Evolutionary conservation across 1,284 basidiomycete genomes (phyloP), one percentile per base, ranked within the genome.

Genomic region (Trametes sp.): DNA sequence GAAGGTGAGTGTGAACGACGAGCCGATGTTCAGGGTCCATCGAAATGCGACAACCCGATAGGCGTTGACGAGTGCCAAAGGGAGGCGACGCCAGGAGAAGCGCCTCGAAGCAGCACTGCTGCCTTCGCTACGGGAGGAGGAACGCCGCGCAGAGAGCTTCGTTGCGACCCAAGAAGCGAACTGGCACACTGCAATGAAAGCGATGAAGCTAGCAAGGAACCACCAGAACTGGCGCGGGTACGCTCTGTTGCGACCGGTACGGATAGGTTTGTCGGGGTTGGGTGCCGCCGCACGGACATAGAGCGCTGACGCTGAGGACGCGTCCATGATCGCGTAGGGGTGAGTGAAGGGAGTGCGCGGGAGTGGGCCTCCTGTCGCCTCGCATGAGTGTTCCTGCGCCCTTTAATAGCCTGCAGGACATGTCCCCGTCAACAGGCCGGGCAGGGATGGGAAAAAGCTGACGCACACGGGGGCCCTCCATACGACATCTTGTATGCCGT

Each of bases 41-140:
- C 86, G 80, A 69, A 85, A 87, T 0, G 80, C 77, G 49, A 86
- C 23, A 9, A 84, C 78, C 1, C 84, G 79, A 61, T 80, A 83
- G 13, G 76, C 66, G 61, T 85, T 83, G 42, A 80, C 60, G 2
- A 76, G 24, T 1, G 80, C 81, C 16, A 71, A 50, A 0, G 81
- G 81, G 1, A 84, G 59, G 46, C 73, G 75, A 36, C 68, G 72
- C 57, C 70, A 73, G 0, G 72, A 69, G 60, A 68, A 60, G 19
- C 54, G 59, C 4, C 65, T 55, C 11, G 63, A 6, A 10, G 59
- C 4, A 2, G 48, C 14, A 14, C 4, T 57, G 49, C 60, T 63
- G 1, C 69, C 21, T 62, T 77, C 79, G 38, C 73, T 71, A 56
- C 71, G 21, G 28, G 42, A 5, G 9, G 48, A 24, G 36, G 29